Evolutionary conservation across 139 green algal species (phyloP), one percentile per base, ranked within the genome.

Genomic region (Chlamydomonas incerta): DNA sequence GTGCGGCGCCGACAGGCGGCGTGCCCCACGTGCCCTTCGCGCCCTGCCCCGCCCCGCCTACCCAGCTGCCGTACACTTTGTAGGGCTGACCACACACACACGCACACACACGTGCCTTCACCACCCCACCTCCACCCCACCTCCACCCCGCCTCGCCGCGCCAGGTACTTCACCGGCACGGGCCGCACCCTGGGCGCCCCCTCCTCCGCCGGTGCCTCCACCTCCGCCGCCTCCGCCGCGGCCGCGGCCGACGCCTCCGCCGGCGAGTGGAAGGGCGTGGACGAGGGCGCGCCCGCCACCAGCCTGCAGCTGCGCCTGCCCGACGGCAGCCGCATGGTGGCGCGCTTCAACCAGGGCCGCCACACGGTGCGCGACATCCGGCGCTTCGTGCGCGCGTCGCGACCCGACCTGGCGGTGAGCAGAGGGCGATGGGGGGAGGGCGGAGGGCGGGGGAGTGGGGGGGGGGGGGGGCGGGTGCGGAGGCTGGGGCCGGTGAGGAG

Each of bases 331-430:
- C 89, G 96, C 58, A 91, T 97, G 91, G 93, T 95, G 35, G 96
- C 95, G 0, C 87, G 94, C 65, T 98, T 98, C 91, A 98, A 98
- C 86, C 85, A 93, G 58, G 41, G 41, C 41, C 91, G 55, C 0
- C 95, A 98, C 90, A 96, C 92, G 4, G 88, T 98, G 20, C 89
- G 80, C 8, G 93, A 98, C 88, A 96, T 98, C 60, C 88, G 96
- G 57, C 92, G 93, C 57, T 98, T 98, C 90, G 95, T 98, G 35
- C 77, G 82, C 10, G 92, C 94, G 2, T 92, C 94, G 1, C 88
- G 92, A 47, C 95, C 95, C 23, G 94, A 96, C 58, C 76, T 91
- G 47, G 20, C 74, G 11, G 75, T 87, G 46, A 74, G 88, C 72
- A n/a, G 18, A 5, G 81, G n/a, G 70, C 33, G 33, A 1, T 20